A percentile compares a stretch with the other conserved stretches of the same genome.
phyloP scores from a whole-genome alignment of 2,329 filamentous ascomycete species.

The Pseudocercospora crystallina region DNA sequence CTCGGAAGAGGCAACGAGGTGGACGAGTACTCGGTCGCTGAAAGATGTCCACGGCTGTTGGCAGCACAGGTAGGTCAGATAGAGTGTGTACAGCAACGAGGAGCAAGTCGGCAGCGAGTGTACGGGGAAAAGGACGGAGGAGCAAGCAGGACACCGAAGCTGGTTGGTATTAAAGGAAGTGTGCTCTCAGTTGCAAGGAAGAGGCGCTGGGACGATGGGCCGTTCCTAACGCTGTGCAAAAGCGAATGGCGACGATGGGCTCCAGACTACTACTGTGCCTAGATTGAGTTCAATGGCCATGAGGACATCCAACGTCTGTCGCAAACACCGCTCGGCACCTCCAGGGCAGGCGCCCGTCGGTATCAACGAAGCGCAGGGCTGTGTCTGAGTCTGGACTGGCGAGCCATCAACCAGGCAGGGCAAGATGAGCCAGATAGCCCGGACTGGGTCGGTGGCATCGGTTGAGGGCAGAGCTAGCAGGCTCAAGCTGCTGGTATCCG shows the following conservation, averaged over 20 bases:
- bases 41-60: not conserved
- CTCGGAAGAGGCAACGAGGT: not conserved
- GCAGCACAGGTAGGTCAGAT: not conserved
- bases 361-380: constrained; percentile 9
- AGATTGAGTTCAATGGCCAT: constrained; percentile 14
- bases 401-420: not conserved
- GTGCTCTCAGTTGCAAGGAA: not conserved
- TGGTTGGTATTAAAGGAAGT: not conserved
- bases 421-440: constrained; percentile 1
- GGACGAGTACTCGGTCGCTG: not conserved
- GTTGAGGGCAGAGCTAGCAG: constrained; percentile 9
- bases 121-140: not conserved
- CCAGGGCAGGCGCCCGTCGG: not conserved
- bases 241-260: constrained; percentile 1
- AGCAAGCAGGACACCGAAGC: not conserved
- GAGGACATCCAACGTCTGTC: constrained; percentile 3
- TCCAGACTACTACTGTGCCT: not conserved
- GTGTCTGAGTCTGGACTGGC: constrained; percentile 3
- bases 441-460: not conserved
- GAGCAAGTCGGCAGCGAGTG: not conserved
- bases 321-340: constrained; percentile 2
- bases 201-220: not conserved
- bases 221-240: not conserved
- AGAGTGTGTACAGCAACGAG: not conserved
- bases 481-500: constrained; percentile 1